Evolutionary conservation across 2,329 filamentous ascomycete genomes (phyloP).

Genomic region (Trichoderma polysporum): DNA sequence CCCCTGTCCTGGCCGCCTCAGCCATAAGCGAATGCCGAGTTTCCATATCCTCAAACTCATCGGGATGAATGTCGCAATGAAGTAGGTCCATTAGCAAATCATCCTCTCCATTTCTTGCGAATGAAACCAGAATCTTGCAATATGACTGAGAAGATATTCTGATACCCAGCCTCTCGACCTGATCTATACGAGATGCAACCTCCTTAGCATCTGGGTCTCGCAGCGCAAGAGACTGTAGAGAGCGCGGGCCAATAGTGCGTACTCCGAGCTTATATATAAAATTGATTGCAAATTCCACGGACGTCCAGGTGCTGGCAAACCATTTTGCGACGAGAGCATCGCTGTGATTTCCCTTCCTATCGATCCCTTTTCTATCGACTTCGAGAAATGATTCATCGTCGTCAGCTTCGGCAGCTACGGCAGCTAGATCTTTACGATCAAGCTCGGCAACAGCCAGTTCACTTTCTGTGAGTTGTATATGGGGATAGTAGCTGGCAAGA

Average conservation of each 20-base stretch:
- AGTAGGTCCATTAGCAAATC: constrained; percentile 47
- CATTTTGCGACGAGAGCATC: constrained; percentile 70
- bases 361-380: constrained; percentile 19
- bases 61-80: constrained; percentile 53
- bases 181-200: constrained; percentile 58
- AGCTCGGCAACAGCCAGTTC: constrained; percentile 35
- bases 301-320: constrained; percentile 72
- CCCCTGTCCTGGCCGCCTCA: constrained; percentile 31
- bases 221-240: constrained; percentile 73
- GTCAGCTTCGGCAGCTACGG: not conserved
- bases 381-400: not conserved
- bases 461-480: constrained; percentile 36
- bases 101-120: constrained; percentile 59
- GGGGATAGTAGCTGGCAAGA: constrained; percentile 46
- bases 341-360: constrained; percentile 28
- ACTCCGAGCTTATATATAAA: constrained; percentile 71
- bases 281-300: constrained; percentile 69
- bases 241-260: constrained; percentile 69
- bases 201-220: constrained; percentile 57
- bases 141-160: constrained; percentile 63
- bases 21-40: constrained; percentile 42
- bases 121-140: constrained; percentile 61
- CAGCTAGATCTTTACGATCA: not conserved
- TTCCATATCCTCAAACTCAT: constrained; percentile 51
- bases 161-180: constrained; percentile 63